Evolutionary conservation across 2,329 filamentous ascomycete species (phyloP).

Genomic region (Talaromyces sp.): DNA sequence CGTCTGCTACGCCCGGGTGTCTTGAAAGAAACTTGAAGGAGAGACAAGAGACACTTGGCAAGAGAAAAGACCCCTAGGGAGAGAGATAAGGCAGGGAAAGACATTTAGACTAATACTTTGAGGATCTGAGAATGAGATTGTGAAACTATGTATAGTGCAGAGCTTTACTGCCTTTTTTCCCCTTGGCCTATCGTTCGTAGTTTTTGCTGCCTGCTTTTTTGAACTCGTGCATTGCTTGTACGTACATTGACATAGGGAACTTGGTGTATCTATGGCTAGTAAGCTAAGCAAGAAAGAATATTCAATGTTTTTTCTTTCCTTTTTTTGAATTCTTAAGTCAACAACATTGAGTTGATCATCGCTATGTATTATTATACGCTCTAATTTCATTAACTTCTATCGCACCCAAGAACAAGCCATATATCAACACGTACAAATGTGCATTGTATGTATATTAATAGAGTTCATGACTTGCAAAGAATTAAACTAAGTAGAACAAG

Average conservation of each 20-base stretch:
- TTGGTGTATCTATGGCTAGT: background rate
- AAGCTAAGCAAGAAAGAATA: background rate
- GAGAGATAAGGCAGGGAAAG: background rate
- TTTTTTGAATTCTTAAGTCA: background rate
- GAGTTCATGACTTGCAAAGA: conserved; percentile 7
- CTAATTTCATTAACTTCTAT: background rate
- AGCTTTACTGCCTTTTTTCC: background rate
- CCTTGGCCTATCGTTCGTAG: background rate
- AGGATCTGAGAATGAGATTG: background rate
- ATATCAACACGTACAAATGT: background rate
- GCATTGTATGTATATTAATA: conserved; percentile 1
- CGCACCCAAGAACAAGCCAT: background rate
- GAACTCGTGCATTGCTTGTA: background rate
- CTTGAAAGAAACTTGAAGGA: conserved; percentile 22
- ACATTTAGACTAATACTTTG: background rate
- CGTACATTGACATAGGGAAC: background rate
- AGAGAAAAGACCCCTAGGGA: background rate
- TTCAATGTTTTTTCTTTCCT: background rate
- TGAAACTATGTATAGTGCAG: background rate
- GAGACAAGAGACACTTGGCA: background rate
- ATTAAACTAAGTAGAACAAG: conserved; percentile 2
- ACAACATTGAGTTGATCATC: background rate
- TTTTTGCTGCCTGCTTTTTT: no score
- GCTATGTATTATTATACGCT: background rate
- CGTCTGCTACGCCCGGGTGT: conserved; percentile 34